A percentile compares a stretch with the other conserved stretches of the same genome.
These are phyloP conservation scores for Cerioporus squamosus DNA, from an alignment of 1,284 basidiomycete genomes.

Conservation along the genomic window DNA sequence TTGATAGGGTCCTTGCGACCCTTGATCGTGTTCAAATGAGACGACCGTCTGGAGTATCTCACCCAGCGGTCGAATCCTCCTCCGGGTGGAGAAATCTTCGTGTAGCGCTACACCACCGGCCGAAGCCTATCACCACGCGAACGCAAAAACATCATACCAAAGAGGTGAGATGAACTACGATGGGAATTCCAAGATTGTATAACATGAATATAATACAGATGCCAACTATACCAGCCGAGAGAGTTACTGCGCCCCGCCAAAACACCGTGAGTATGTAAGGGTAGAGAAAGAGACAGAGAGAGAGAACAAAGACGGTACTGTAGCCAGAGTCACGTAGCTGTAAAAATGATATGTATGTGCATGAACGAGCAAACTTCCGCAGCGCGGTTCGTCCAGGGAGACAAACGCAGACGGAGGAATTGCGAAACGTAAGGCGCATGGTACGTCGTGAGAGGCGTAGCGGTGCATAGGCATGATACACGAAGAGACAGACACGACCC, in stretches of 20 bases:
- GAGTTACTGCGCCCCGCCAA: slow-evolving; percentile 16
- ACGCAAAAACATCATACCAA: neutral
- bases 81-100: too few species aligned
- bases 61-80: too few species aligned
- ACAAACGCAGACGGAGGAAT: neutral
- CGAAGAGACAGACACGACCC: slow-evolving; percentile 13
- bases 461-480: slow-evolving; percentile 15
- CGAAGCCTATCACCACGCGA: too few species aligned
- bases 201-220: slow-evolving; percentile 25
- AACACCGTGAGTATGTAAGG: slow-evolving; percentile 10
- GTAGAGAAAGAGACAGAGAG: neutral
- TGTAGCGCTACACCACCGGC: too few species aligned
- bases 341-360: neutral
- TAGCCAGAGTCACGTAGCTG: neutral
- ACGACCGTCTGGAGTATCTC: too few species aligned
- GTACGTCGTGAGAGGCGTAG: slow-evolving; percentile 15
- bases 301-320: slow-evolving; percentile 1
- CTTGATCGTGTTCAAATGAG: too few species aligned
- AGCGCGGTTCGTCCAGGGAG: neutral
- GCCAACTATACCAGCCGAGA: slow-evolving; percentile 16
- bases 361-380: neutral
- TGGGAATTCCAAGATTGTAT: slow-evolving; percentile 20
- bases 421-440: slow-evolving; percentile 9
- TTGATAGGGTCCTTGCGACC: too few species aligned
- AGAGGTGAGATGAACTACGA: slow-evolving; percentile 3